Base-by-base conservation (phyloP, 371 early-diverging fungal species). In the Rhizopus sp. region DNA sequence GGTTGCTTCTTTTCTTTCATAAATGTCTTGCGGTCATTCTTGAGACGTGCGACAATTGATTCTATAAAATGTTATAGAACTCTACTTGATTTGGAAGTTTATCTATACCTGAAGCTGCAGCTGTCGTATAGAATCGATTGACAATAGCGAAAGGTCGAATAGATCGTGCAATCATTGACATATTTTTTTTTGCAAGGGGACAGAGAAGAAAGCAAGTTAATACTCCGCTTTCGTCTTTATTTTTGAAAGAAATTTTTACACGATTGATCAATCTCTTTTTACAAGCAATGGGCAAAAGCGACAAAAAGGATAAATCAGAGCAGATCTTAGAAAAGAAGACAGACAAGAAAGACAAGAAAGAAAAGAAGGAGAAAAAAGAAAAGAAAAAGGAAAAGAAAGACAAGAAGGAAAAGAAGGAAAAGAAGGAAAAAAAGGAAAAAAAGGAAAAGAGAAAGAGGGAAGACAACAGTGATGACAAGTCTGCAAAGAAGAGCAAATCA, bases 1-100 rank as follows among this genome's bases (percentile, higher is more conserved):
- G 81, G 69, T 62, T 87, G 87, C 30, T 89, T 82, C 69, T 82
- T 91, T 37, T 73, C 71, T 50, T 82, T 82, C 93, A 93, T 91
- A 10, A 85, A 84, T 10, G 75, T 70, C 55, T 90, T 91, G 52
- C 91, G 79, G 63, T 91, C 93, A 31, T 74, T 65, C 59, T 84
- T 83, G 39, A 88, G 67, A 37, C 80, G 75, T 15, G 54, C 51
- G 34, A 83, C 55, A 30, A 85, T 49, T 3, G 69, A 57, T 44
- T 59, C 71, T 71, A 44, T 2, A n/a, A 2, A 31, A 53, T 8
- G 33, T 1, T 49, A 15, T 49, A 29, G 32, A 9, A 2, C 5
- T 46, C 8, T 6, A 3, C 42, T 10, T 42, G 2, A 0, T 41
- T 3, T 13, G 41, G 6, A 41, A 41, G 10, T 3, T 13, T 35